Evolutionary conservation across 768 basidiomycete species (phyloP).

Genomic region (Boletus sp.): DNA sequence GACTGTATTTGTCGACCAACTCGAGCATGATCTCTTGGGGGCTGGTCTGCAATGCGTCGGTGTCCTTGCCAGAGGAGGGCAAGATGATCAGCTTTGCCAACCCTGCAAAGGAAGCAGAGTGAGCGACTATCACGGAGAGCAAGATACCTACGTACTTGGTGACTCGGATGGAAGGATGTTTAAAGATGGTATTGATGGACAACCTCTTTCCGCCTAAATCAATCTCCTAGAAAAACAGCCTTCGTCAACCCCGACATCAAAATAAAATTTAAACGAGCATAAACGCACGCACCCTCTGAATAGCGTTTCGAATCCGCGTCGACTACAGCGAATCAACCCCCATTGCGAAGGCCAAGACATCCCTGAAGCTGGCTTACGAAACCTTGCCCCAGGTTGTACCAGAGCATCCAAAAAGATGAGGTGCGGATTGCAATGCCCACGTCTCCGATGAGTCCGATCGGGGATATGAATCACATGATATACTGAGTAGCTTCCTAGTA

Average conservation of each 20-base stretch:
- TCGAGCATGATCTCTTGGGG: constrained; percentile 42
- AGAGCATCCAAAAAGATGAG: no score
- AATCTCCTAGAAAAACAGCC: constrained; percentile 11
- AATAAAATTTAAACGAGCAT: constrained; percentile 16
- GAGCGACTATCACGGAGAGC: neutral
- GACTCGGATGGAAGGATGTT: constrained; percentile 47
- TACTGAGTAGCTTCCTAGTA: no score
- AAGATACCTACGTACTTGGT: constrained; percentile 28
- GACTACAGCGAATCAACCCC: no score
- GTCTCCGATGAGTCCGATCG: no score
- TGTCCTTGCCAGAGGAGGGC: constrained; percentile 32
- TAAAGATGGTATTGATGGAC: constrained; percentile 43
- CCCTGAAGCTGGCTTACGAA: no score
- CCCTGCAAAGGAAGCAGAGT: constrained; percentile 17
- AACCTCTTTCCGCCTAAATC: constrained; percentile 22
- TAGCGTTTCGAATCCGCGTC: constrained; percentile 47
- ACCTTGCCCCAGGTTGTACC: no score
- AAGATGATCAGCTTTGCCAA: constrained; percentile 42
- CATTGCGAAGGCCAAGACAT: no score
- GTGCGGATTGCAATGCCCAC: no score
- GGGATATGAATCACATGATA: no score
- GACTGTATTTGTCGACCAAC: constrained; percentile 44
- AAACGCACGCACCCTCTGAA: constrained; percentile 38
- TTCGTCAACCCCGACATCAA: constrained; percentile 16
- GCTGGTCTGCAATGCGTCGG: constrained; percentile 16